A percentile compares a stretch with the other conserved stretches of the same genome.
Conservation (phyloP, 352 stramenopile genomes). For the Pythium coloratum region DNA sequence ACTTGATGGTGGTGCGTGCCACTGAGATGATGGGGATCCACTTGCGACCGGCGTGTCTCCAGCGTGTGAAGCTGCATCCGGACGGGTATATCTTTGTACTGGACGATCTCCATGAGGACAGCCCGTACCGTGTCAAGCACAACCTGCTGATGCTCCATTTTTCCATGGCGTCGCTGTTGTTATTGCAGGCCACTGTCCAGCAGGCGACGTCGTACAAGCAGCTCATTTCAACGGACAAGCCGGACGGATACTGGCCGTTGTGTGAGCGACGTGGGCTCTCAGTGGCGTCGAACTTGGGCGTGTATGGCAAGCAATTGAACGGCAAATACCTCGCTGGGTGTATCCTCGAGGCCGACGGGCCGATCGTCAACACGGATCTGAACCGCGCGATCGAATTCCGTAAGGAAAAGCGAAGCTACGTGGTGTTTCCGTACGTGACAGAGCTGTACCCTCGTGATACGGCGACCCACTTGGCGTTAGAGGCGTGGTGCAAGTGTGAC, state of each 20-base stretch:
- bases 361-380: slow-evolving; percentile 81
- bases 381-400: slow-evolving; percentile 68
- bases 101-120: slow-evolving; percentile 60
- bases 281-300: slow-evolving; percentile 71
- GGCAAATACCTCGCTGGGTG: slow-evolving; percentile 66
- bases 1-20: slow-evolving; percentile 54
- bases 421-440: slow-evolving; percentile 47
- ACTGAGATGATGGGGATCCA: slow-evolving; percentile 56
- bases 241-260: slow-evolving; percentile 86
- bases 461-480: slow-evolving; percentile 57
- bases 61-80: slow-evolving; percentile 46
- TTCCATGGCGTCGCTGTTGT: slow-evolving; percentile 82
- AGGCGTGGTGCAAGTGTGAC: slow-evolving; percentile 76
- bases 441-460: slow-evolving; percentile 40
- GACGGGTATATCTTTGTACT: slow-evolving; percentile 75
- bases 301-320: slow-evolving; percentile 38
- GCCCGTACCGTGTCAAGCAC: slow-evolving; percentile 72
- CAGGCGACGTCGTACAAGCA: slow-evolving; percentile 83
- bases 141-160: slow-evolving; percentile 87
- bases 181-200: slow-evolving; percentile 71
- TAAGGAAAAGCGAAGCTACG: slow-evolving; percentile 57
- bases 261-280: slow-evolving; percentile 77
- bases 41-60: slow-evolving; percentile 43
- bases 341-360: slow-evolving; percentile 68
- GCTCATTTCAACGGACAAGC: slow-evolving; percentile 60